Base-by-base conservation (phyloP, 805 yeast species). In the Saitoella complicata region DNA sequence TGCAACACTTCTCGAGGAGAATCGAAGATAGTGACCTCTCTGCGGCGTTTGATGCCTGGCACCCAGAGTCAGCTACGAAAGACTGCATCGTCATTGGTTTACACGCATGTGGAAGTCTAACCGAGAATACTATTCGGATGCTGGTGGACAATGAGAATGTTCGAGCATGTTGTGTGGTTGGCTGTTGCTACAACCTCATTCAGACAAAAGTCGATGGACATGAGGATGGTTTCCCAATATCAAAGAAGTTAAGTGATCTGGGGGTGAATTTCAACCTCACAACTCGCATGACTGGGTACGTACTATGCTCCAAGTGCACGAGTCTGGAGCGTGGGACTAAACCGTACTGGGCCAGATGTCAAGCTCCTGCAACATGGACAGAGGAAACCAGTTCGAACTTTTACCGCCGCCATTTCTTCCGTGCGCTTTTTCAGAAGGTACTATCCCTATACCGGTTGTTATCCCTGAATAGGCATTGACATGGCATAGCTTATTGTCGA, bases 151-250 rank as follows among this genome's bases (percentile, higher is more conserved):
- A 53, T 6, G 36, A 43, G 7, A 44, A 40, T 8, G 45, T 53
- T 30, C 29, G 21, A 8, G 54, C 48, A 9, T 49, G 52, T 5
- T 51, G 51, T 6, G 56, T 49, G 7, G 54, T 53, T 8, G 55
- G 55, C 5, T 53, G 55, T 44, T 53, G 55, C 38, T 53, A 52
- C 37, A 53, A 53, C 40, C 42, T 53, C 37, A 46, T 53, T 49
- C 44, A 53, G 10, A 51, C 52, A 29, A 37, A 40, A 29, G 33
- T 29, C 13, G 41, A 13, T 10, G 43, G 47, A 10, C 49, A 49
- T 29, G 36, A 38, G 34, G 10, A 34, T 31, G 52, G 53, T 2
- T 51, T 40, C 35, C 55, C 55, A n/a, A 42, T 50, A 46, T 49
- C 50, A 40, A 9, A 37, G 11, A 44, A 37, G 12, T 4, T 48